A percentile compares a stretch with the other conserved stretches of the same genome.
Conservation (phyloP, 176 grass and related monocot species). For the Puya raimondii region DNA sequence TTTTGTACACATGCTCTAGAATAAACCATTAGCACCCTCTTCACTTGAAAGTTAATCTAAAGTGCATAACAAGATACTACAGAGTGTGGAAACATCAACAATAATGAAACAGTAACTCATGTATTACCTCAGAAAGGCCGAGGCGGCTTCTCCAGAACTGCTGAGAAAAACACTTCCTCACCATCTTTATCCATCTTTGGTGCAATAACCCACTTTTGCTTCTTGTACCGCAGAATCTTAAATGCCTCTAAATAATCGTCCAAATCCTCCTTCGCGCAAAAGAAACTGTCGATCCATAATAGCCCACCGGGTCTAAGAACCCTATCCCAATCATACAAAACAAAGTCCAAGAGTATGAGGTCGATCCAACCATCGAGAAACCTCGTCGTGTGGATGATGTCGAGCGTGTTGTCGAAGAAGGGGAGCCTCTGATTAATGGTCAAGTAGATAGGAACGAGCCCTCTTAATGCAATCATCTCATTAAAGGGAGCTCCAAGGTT, state of each 20-base stretch:
- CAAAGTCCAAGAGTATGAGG: conserved; percentile 28
- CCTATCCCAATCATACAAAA: conserved; percentile 38
- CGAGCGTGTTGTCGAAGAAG: conserved; percentile 46
- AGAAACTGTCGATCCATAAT: conserved; percentile 44
- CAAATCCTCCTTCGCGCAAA: conserved; percentile 27
- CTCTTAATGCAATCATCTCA: conserved; percentile 38
- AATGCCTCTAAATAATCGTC: conserved; percentile 34
- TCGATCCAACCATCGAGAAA: conserved; percentile 43
- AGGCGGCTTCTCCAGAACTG: conserved; percentile 36
- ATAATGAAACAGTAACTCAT: not conserved
- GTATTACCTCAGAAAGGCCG: conserved; percentile 27
- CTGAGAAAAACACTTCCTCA: conserved; percentile 36
- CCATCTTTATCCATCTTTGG: conserved; percentile 37
- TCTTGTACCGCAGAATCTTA: conserved; percentile 34
- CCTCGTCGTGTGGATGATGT: conserved; percentile 34
- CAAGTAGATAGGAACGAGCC: conserved; percentile 28
- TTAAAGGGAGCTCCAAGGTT: conserved; percentile 38
- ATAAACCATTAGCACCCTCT: no score
- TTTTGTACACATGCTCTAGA: no score
- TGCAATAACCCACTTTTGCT: conserved; percentile 25
- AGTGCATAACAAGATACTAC: not conserved
- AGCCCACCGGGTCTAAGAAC: conserved; percentile 34
- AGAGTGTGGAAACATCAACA: not conserved
- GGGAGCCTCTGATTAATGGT: conserved; percentile 31
- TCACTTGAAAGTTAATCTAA: not conserved